Base-by-base conservation (phyloP, 2,329 filamentous ascomycete genomes). In the Penicillium concentricum region DNA sequence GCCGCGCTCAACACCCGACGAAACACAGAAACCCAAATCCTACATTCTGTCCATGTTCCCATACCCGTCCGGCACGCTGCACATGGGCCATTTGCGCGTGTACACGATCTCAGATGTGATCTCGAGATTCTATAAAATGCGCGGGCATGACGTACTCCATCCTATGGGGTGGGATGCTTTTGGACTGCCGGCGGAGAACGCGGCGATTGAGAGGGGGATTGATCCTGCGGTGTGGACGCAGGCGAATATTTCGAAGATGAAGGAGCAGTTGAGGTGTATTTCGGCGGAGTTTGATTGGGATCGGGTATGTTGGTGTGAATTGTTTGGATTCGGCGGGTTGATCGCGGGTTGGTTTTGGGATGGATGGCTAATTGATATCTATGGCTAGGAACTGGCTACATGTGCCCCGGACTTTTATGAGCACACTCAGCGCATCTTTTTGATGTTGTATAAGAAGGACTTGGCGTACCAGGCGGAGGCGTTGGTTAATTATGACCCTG, bases 161-260 rank as follows among this genome's bases (percentile, higher is more conserved):
- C 91, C 92, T n/a, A 96, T 96, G 83, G 92, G 92, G 12, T 96
- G 92, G 91, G 92, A 96, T 79, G 90, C 91, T 5, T 96, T 96
- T 76, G 92, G 92, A 2, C 78, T 96, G 54, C 92, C 92, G 12
- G 92, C 92, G 42, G 92, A 96, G 74, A 96, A 96, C 76, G 92
- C 92, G 18, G 92, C 92, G 9, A 89, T 95, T 56, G 90, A 95
- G 74, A 81, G 88, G 60, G 90, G 90, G 13, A 82, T 93, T 58
- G 84, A 90, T 67, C 91, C 92, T 1, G 87, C 84, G 8, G 80
- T 79, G 8, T 96, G 92, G 92, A 96, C 92, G 0, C 82, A 81
- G 68, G 79, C 81, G 64, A 96, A 96, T 69, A 95, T 96, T 65
- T 79, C 80, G 38, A 87, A 84, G 67, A 96, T 96, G 92, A 95